Conservation (phyloP, 768 basidiomycete species). For the Vishniacozyma victoriae region DNA sequence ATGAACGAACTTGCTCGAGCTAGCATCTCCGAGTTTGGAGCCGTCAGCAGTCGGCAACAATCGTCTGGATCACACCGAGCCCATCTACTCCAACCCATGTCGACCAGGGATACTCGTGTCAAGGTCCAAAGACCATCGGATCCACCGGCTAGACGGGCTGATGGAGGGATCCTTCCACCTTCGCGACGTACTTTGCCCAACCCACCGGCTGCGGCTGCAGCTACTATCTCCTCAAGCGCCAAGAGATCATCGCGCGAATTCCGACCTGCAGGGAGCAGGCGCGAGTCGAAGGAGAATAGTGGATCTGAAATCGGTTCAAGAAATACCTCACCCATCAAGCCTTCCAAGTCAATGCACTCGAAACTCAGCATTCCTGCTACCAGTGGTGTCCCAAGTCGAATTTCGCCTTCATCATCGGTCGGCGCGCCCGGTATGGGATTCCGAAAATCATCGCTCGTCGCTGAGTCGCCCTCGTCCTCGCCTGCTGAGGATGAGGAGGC, state of each 20-base stretch:
- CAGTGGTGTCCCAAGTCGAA: constrained; percentile 7
- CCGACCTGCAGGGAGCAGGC: constrained; percentile 7
- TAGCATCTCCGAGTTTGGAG: constrained; percentile 31
- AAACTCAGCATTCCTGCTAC: constrained; percentile 30
- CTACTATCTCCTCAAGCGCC: constrained; percentile 30
- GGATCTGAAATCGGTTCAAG: constrained; percentile 9
- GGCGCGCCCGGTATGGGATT: constrained; percentile 25
- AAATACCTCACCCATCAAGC: constrained; percentile 21
- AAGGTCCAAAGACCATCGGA: constrained; percentile 8
- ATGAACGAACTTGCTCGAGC: constrained; percentile 26
- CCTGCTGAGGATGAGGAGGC: constrained; percentile 43
- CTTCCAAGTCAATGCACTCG: constrained; percentile 35
- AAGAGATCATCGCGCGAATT: constrained; percentile 32
- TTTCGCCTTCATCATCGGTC: constrained; percentile 35
- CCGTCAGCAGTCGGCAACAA: constrained; percentile 14
- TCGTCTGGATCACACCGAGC: constrained; percentile 30
- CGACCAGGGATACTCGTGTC: constrained; percentile 14
- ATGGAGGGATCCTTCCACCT: constrained; percentile 15
- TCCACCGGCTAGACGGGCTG: constrained; percentile 12
- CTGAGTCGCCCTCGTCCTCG: constrained; percentile 21
- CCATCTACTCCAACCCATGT: constrained; percentile 36
- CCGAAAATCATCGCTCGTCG: constrained; percentile 15
- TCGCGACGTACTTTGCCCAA: constrained; percentile 25
- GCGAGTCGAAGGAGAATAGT: too few relatives aligned
- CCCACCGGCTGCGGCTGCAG: constrained; percentile 25